Evolutionary conservation across 352 stramenopile genomes (phyloP).

Genomic region (Phytophthora chlamydospora): DNA sequence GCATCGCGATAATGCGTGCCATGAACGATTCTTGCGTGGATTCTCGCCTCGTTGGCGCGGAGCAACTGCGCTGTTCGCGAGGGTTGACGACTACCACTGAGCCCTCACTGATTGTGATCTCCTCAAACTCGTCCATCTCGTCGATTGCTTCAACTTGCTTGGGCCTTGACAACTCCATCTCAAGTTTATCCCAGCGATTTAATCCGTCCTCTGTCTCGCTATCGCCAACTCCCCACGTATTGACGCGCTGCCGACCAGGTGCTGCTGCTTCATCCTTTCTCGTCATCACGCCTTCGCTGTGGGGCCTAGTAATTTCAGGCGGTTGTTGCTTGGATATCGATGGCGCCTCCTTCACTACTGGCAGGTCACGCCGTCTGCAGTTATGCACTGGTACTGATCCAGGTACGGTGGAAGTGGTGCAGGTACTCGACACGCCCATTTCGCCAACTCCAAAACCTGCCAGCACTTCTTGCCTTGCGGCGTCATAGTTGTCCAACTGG

Average conservation of each 20-base stretch:
- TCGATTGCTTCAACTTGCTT: constrained; percentile 14
- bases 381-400: constrained; percentile 20
- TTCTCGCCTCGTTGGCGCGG: neutral
- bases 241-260: constrained; percentile 17
- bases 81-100: constrained; percentile 12
- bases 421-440: constrained; percentile 16
- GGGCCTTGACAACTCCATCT: constrained; percentile 12
- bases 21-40: constrained; percentile 28
- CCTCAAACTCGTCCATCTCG: constrained; percentile 20
- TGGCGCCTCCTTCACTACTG: constrained; percentile 1
- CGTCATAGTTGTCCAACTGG: constrained; percentile 32
- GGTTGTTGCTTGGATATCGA: constrained; percentile 12
- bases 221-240: constrained; percentile 24
- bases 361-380: constrained; percentile 26
- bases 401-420: neutral
- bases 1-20: constrained; percentile 65
- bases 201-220: constrained; percentile 4
- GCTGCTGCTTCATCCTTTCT: neutral
- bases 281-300: constrained; percentile 18
- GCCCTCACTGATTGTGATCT: constrained; percentile 21
- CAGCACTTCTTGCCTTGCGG: constrained; percentile 34
- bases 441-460: constrained; percentile 11
- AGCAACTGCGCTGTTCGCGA: constrained; percentile 19
- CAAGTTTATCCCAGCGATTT: constrained; percentile 23
- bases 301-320: constrained; percentile 4